These are phyloP conservation scores for Stachybotrys elegans DNA, from an alignment of 2,329 filamentous ascomycete genomes.

Conservation along the genomic window DNA sequence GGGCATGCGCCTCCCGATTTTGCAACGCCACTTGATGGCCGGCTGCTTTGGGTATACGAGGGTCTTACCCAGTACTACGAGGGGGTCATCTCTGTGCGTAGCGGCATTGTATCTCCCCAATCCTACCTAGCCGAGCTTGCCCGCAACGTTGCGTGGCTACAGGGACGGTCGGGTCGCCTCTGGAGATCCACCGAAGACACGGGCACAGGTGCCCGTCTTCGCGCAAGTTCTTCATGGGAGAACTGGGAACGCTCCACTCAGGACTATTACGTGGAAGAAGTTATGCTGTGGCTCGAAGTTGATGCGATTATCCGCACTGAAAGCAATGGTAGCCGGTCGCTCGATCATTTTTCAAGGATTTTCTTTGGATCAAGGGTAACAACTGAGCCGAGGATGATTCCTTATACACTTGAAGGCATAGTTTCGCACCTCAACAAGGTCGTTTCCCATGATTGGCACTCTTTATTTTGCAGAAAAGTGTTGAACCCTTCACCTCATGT, in stretches of 20 bases:
- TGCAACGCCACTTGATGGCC: constrained; percentile 6
- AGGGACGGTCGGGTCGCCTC: constrained; percentile 4
- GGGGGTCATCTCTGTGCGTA: constrained; percentile 4
- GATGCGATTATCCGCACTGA: constrained; percentile 6
- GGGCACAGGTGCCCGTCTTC: constrained; percentile 5
- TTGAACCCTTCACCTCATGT: constrained; percentile 4
- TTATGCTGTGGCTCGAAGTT: constrained; percentile 7
- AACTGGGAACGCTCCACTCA: not conserved
- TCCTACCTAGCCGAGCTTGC: not conserved
- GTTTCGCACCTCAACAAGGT: constrained; percentile 2
- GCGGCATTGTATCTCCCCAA: not conserved
- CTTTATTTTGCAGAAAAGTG: constrained; percentile 2
- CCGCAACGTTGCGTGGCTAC: not conserved
- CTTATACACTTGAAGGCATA: constrained; percentile 6
- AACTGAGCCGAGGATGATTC: constrained; percentile 3
- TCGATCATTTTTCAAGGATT: constrained; percentile 4
- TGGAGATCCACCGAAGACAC: constrained; percentile 8
- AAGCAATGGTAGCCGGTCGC: constrained; percentile 2
- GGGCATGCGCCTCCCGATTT: constrained; percentile 7
- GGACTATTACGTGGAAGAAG: constrained; percentile 7
- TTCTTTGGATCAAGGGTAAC: constrained; percentile 1
- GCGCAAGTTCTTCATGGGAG: not conserved
- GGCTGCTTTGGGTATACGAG: constrained; percentile 9
- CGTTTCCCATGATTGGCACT: constrained; percentile 3
- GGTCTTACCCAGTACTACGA: constrained; percentile 9